A percentile compares a stretch with the other conserved stretches of the same genome.
Conservation (phyloP, 495 filamentous ascomycete genomes). For the Talaromyces borbonicus region DNA sequence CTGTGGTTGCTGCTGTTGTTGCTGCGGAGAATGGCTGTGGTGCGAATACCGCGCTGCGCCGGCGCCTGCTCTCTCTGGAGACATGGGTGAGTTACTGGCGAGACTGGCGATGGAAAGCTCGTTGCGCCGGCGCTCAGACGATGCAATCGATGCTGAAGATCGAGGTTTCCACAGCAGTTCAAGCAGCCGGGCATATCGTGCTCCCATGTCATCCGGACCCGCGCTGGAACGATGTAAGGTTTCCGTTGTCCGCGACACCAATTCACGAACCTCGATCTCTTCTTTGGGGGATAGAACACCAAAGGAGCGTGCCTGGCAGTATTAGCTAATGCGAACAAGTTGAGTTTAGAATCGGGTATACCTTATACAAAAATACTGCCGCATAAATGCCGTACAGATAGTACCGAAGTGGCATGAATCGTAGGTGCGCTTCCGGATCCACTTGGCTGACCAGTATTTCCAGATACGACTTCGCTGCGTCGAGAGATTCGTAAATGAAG, state of each 20-base stretch:
- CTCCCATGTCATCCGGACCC: conserved; percentile 43
- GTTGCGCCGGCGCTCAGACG: conserved; percentile 19
- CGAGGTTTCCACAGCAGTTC: conserved; percentile 39
- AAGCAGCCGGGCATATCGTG: conserved; percentile 44
- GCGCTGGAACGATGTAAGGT: conserved; percentile 43
- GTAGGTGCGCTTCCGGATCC: conserved; percentile 43
- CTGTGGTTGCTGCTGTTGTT: not conserved
- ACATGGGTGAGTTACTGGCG: not conserved
- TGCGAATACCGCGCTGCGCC: not conserved
- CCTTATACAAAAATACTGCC: conserved; percentile 48
- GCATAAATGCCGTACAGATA: conserved; percentile 49
- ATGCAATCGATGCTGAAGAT: conserved; percentile 16
- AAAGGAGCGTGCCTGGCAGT: conserved; percentile 38
- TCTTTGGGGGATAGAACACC: conserved; percentile 43
- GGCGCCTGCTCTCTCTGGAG: not conserved
- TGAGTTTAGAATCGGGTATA: conserved; percentile 5
- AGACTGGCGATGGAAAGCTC: conserved; percentile 6
- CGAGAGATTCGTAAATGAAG: conserved; percentile 54
- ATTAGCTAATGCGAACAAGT: not conserved
- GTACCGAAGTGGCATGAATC: conserved; percentile 51
- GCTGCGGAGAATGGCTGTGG: not conserved
- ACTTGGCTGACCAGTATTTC: conserved; percentile 45
- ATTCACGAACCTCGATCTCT: conserved; percentile 42
- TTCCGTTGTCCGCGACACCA: conserved; percentile 41
- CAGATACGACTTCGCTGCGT: conserved; percentile 50